Conservation (phyloP, 441 rosid genomes). For the Pelargonium citronellum region DNA sequence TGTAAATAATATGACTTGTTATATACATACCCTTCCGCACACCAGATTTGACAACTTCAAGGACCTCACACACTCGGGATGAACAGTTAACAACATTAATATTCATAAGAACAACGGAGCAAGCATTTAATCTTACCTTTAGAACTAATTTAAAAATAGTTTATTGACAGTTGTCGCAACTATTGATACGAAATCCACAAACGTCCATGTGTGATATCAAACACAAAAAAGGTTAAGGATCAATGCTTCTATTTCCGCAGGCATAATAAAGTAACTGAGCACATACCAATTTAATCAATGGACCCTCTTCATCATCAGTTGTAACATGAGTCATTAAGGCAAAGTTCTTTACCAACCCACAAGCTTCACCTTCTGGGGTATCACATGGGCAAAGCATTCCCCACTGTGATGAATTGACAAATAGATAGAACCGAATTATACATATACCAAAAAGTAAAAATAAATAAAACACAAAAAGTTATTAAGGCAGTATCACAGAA, state of each 20-base stretch:
- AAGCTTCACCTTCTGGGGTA: slow-evolving; percentile 97
- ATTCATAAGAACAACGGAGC: too few species aligned
- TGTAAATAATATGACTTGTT: too few species aligned
- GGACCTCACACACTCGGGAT: too few species aligned
- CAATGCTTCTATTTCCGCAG: neutral
- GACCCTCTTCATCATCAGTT: slow-evolving; percentile 90
- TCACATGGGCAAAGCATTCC: slow-evolving; percentile 99
- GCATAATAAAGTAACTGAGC: neutral
- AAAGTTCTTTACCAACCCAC: slow-evolving; percentile 96
- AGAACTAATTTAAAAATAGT: too few species aligned
- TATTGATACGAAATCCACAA: too few species aligned
- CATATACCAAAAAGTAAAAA: slow-evolving; percentile 6
- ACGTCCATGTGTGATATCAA: neutral
- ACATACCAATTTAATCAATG: slow-evolving; percentile 67
- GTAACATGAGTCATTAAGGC: slow-evolving; percentile 99
- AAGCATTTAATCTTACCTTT: too few species aligned
- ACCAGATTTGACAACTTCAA: too few species aligned
- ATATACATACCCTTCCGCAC: too few species aligned
- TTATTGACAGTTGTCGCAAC: too few species aligned
- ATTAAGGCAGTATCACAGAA: slow-evolving; percentile 14
- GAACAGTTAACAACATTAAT: too few species aligned
- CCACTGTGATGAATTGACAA: slow-evolving; percentile 52
- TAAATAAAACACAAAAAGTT: neutral
- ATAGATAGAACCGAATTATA: neutral
- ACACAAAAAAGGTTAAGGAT: neutral